Conservation (phyloP, 805 yeast species). For the Myxozyma mucilagina region DNA sequence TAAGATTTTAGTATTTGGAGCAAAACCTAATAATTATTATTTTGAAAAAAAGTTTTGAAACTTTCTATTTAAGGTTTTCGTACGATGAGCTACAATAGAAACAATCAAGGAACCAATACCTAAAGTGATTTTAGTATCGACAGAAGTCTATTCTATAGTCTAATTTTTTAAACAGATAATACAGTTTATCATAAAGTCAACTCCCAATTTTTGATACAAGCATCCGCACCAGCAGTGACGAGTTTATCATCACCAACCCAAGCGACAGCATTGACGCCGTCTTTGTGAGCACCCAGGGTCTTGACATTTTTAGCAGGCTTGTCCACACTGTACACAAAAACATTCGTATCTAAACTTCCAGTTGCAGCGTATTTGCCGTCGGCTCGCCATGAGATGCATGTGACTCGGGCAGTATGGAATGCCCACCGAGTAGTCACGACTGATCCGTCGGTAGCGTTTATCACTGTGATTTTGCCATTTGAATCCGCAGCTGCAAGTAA, state of each 20-base stretch:
- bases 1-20: too few relatives aligned
- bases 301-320: constrained; percentile 78
- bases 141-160: not conserved
- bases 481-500: constrained; percentile 82
- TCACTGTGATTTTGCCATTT: constrained; percentile 82
- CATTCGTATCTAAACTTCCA: constrained; percentile 80
- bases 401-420: constrained; percentile 83
- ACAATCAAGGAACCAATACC: too few relatives aligned
- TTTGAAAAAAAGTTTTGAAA: too few relatives aligned
- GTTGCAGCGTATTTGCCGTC: constrained; percentile 73
- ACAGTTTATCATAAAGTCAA: constrained; percentile 21
- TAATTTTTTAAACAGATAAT: not conserved
- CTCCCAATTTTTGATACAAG: constrained; percentile 74
- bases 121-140: not conserved
- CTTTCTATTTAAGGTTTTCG: too few relatives aligned
- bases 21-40: too few relatives aligned
- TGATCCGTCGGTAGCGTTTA: constrained; percentile 51
- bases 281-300: constrained; percentile 78
- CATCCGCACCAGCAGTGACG: constrained; percentile 78
- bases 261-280: constrained; percentile 72
- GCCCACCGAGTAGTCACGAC: constrained; percentile 87
- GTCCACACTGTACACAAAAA: constrained; percentile 75
- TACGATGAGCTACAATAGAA: too few relatives aligned
- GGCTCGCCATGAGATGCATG: constrained; percentile 73
- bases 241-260: constrained; percentile 60